phyloP scores from a whole-genome alignment of 148 eudicot species.

The Chenopodium album region DNA sequence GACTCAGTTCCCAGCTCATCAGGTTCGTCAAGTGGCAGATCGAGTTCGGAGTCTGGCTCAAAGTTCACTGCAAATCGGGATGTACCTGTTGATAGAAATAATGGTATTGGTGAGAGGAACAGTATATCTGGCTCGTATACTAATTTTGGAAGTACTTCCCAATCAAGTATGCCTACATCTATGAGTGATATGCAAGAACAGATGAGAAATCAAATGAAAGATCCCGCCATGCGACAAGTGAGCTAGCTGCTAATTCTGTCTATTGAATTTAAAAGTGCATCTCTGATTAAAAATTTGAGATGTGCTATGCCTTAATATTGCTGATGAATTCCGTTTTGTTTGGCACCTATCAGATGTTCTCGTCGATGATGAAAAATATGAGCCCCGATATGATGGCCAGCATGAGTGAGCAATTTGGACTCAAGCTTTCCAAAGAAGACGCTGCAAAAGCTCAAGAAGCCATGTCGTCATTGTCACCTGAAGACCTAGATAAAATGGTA shows the following conservation, averaged over 20 bases:
- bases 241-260: conserved; percentile 5
- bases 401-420: conserved; percentile 96
- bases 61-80: conserved; percentile 30
- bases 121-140: conserved; percentile 35
- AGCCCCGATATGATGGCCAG: conserved; percentile 99
- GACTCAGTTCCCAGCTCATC: conserved; percentile 43
- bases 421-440: conserved; percentile 85
- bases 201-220: conserved; percentile 92
- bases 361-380: conserved; percentile 91
- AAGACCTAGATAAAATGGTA: conserved; percentile 90
- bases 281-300: neutral
- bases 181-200: conserved; percentile 82
- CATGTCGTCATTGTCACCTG: conserved; percentile 91
- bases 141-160: conserved; percentile 51
- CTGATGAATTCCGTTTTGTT: conserved; percentile 5
- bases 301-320: neutral
- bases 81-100: conserved; percentile 32
- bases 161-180: conserved; percentile 50
- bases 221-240: conserved; percentile 97
- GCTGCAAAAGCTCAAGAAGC: conserved; percentile 97
- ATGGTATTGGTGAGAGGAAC: conserved; percentile 44
- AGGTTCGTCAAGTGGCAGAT: conserved; percentile 39
- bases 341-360: conserved; percentile 59
- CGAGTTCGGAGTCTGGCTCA: conserved; percentile 36
- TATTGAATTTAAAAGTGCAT: neutral